Evolutionary conservation across 768 basidiomycete genomes (phyloP).

Genomic region (Thelephora ganbajun): DNA sequence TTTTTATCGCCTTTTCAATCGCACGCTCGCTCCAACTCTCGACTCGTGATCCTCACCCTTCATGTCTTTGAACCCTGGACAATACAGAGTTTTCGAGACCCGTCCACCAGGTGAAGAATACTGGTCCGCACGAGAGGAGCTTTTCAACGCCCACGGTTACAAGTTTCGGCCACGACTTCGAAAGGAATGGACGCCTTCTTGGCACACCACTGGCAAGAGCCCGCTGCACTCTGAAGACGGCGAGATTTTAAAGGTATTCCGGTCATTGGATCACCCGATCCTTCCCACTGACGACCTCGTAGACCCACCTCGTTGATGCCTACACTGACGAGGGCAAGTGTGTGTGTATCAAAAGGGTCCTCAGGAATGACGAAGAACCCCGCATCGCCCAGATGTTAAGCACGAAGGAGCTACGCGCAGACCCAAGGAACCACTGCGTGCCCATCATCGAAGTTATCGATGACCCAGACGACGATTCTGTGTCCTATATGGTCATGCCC

Average conservation of each 20-base stretch:
- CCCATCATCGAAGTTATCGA: constrained; percentile 10
- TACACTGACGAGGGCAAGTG: constrained; percentile 13
- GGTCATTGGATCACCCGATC: neutral
- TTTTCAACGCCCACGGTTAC: constrained; percentile 6
- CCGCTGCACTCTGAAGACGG: constrained; percentile 4
- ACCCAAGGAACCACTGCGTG: constrained; percentile 13
- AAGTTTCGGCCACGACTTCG: constrained; percentile 14
- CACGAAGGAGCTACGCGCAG: neutral
- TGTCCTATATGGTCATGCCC: constrained; percentile 13
- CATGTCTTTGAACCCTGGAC: too few relatives aligned
- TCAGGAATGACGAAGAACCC: constrained; percentile 5
- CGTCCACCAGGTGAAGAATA: too few relatives aligned
- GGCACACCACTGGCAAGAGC: constrained; percentile 7
- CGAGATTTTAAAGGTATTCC: neutral
- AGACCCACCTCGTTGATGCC: constrained; percentile 15
- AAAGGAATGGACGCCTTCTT: constrained; percentile 18
- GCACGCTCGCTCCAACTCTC: too few relatives aligned
- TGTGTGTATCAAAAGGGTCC: constrained; percentile 18
- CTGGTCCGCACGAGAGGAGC: too few relatives aligned
- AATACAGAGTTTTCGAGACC: too few relatives aligned
- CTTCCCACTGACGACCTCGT: neutral
- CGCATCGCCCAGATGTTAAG: constrained; percentile 8
- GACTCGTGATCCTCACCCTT: too few relatives aligned
- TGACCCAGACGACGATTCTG: constrained; percentile 6
- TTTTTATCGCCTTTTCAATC: too few relatives aligned